Percentiles rank a stretch among this genome's conserved stretches.
These are phyloP conservation scores for Lophium mytilinum DNA, from an alignment of 495 filamentous ascomycete species.

Conservation along the genomic window DNA sequence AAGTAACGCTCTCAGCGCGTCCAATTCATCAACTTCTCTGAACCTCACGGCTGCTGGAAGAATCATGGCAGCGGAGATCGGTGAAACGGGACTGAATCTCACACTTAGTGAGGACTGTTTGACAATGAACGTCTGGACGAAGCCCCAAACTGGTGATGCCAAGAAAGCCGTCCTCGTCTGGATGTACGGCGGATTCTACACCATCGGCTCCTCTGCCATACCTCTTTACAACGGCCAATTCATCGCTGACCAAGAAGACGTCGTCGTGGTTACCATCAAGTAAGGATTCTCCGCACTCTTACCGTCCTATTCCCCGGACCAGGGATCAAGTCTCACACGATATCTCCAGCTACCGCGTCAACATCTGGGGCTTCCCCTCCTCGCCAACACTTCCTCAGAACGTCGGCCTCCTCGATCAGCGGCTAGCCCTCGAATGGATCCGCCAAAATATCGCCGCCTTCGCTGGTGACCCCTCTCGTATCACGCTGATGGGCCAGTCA, in stretches of 20 bases:
- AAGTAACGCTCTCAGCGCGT: no score
- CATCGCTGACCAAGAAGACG: slow-evolving; percentile 29
- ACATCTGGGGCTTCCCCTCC: slow-evolving; percentile 14
- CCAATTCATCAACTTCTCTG: no score
- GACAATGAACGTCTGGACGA: slow-evolving; percentile 34
- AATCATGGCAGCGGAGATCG: no score
- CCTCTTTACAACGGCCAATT: slow-evolving; percentile 20
- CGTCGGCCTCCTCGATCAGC: slow-evolving; percentile 34
- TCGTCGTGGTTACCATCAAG: slow-evolving; percentile 50
- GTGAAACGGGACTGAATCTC: no score
- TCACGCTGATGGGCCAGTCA: slow-evolving; percentile 64
- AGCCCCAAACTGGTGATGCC: slow-evolving; percentile 26
- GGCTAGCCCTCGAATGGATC: slow-evolving; percentile 37
- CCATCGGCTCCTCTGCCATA: slow-evolving; percentile 11
- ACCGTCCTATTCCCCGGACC: no score
- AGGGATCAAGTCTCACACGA: no score
- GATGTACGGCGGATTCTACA: slow-evolving; percentile 27
- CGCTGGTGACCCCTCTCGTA: slow-evolving; percentile 30
- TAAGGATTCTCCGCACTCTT: no score
- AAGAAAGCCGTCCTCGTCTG: slow-evolving; percentile 32
- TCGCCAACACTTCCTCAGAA: slow-evolving; percentile 36
- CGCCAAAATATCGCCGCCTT: slow-evolving; percentile 29
- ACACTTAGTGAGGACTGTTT: slow-evolving; percentile 32
- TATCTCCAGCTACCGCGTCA: slow-evolving; percentile 49
- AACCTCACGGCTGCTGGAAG: no score